These are phyloP conservation scores for Geosmithia flava DNA, from an alignment of 2,329 filamentous ascomycete genomes.

Conservation along the genomic window DNA sequence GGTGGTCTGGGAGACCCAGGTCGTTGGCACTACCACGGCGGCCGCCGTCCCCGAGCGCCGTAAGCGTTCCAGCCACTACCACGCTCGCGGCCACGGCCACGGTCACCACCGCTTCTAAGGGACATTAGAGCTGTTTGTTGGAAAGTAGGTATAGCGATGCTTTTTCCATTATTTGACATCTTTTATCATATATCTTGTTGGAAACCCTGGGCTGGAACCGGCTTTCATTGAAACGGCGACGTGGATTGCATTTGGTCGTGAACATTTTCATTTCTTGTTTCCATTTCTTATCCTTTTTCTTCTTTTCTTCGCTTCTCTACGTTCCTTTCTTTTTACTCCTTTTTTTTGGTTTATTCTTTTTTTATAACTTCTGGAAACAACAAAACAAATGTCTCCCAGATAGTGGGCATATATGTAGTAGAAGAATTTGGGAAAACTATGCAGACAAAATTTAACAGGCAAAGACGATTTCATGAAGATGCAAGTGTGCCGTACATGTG, in stretches of 20 bases:
- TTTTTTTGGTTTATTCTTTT: slow-evolving; percentile 6
- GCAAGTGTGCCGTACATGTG: too few relatives aligned
- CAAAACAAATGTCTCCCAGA: slow-evolving; percentile 13
- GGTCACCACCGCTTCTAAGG: slow-evolving; percentile 15
- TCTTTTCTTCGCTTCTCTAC: slow-evolving; percentile 7
- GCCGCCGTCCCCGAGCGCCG: slow-evolving; percentile 17
- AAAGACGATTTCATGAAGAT: slow-evolving; percentile 14
- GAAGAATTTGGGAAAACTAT: slow-evolving; percentile 9
- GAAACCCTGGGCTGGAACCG: slow-evolving; percentile 23
- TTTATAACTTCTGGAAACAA: background rate
- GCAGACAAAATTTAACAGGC: slow-evolving; percentile 13
- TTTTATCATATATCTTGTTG: background rate
- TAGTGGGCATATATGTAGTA: slow-evolving; percentile 19
- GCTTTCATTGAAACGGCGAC: slow-evolving; percentile 17
- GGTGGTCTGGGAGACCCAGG: slow-evolving; percentile 37
- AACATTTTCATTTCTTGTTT: background rate
- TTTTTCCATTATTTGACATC: background rate
- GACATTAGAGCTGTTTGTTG: too few relatives aligned
- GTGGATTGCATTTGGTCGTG: slow-evolving; percentile 20
- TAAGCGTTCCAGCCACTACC: slow-evolving; percentile 13
- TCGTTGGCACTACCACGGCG: slow-evolving; percentile 25
- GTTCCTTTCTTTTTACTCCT: background rate
- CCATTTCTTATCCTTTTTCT: background rate
- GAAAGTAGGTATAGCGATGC: slow-evolving; percentile 3
- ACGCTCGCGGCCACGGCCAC: slow-evolving; percentile 28